Evolutionary conservation across 23 red algal species (phyloP).

Genomic region (Gracilaria vermiculophylla): DNA sequence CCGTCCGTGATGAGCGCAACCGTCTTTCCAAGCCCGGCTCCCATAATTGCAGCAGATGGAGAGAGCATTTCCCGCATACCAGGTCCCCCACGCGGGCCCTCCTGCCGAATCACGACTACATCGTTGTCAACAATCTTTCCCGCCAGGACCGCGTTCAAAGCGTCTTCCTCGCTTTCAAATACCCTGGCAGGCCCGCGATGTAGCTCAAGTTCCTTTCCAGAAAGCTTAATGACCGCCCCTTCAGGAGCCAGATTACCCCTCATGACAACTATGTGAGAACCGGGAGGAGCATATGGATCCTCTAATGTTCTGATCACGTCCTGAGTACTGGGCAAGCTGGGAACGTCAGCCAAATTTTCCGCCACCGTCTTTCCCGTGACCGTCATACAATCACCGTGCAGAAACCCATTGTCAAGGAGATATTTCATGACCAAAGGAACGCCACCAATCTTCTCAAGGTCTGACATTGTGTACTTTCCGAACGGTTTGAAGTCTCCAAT

Average conservation of each 20-base stretch:
- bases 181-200: constrained; percentile 92
- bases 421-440: constrained; percentile 99
- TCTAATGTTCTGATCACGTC: constrained; percentile 76
- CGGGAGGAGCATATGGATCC: constrained; percentile 82
- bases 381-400: constrained; percentile 98
- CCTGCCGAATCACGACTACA: constrained; percentile 97
- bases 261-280: constrained; percentile 89
- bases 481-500: constrained; percentile 98
- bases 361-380: constrained; percentile 95
- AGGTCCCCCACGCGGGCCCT: constrained; percentile 92
- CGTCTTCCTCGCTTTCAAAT: constrained; percentile 94
- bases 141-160: constrained; percentile 90
- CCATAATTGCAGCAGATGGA: constrained; percentile 93
- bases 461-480: constrained; percentile 97
- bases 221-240: constrained; percentile 96
- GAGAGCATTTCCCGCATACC: constrained; percentile 99
- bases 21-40: constrained; percentile 88
- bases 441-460: constrained; percentile 94
- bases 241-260: constrained; percentile 96
- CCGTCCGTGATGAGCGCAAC: constrained; percentile 98
- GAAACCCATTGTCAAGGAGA: constrained; percentile 72
- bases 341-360: constrained; percentile 81
- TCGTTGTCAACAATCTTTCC: constrained; percentile 89
- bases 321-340: constrained; percentile 52
- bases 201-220: constrained; percentile 81